These are phyloP conservation scores for Arthrobotrys pseudoclavata DNA, from an alignment of 2,329 filamentous ascomycete genomes.

Conservation along the genomic window DNA sequence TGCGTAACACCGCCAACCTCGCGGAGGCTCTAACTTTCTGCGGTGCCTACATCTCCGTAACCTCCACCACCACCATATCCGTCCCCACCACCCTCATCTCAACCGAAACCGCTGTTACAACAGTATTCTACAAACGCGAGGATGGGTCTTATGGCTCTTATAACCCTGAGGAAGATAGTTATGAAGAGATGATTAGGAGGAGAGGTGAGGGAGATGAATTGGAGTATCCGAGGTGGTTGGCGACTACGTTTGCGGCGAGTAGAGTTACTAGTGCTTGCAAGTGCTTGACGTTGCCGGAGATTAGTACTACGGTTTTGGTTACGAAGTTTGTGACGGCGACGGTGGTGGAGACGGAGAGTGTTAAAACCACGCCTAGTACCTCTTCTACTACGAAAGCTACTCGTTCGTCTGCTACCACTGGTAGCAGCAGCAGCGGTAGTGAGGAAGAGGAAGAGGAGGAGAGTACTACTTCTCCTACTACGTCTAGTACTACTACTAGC, in stretches of 20 bases:
- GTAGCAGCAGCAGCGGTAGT: neutral
- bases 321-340: constrained; percentile 15
- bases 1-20: constrained; percentile 4
- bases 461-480: neutral
- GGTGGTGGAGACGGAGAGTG: constrained; percentile 10
- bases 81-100: neutral
- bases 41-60: constrained; percentile 6
- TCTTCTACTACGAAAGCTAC: neutral
- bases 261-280: constrained; percentile 38
- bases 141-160: neutral
- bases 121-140: neutral
- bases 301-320: constrained; percentile 22
- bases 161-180: neutral
- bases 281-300: constrained; percentile 2
- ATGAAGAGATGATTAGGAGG: neutral
- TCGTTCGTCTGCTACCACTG: neutral
- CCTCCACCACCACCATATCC: constrained; percentile 3
- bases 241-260: constrained; percentile 24
- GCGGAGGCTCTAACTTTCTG: neutral
- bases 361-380: neutral
- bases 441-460: neutral
- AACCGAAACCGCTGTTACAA: constrained; percentile 7
- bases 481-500: neutral
- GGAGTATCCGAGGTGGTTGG: constrained; percentile 22
- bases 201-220: neutral